phyloP scores from a whole-genome alignment of 352 stramenopile species.

The Phytophthora fragariaefolia region DNA sequence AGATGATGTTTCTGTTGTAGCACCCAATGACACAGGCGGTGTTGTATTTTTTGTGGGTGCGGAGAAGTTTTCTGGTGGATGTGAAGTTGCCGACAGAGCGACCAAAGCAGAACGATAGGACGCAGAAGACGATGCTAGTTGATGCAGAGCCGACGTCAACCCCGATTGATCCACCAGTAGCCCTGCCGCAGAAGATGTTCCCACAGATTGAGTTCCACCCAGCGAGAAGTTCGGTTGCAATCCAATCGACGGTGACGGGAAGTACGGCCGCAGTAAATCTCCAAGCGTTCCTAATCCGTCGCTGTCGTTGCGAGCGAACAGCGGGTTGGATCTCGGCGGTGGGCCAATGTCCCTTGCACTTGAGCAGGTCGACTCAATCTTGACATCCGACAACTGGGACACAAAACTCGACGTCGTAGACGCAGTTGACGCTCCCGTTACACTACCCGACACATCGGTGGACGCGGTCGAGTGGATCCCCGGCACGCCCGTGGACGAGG shows the following conservation, averaged over 20 bases:
- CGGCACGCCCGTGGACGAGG: conserved; percentile 42
- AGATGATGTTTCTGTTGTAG: conserved; percentile 6
- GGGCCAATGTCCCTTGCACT: conserved; percentile 24
- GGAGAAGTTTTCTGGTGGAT: conserved; percentile 20
- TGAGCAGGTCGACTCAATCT: conserved; percentile 27
- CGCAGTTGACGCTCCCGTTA: conserved; percentile 32
- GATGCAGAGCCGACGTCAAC: conserved; percentile 49
- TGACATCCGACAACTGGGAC: conserved; percentile 38
- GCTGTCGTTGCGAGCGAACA: conserved; percentile 67
- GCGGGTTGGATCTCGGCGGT: conserved; percentile 51
- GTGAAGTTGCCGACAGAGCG: conserved; percentile 20
- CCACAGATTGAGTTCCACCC: neutral
- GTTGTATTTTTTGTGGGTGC: neutral
- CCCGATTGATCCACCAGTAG: conserved; percentile 24
- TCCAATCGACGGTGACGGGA: conserved; percentile 36
- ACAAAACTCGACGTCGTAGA: conserved; percentile 34
- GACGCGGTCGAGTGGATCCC: conserved; percentile 33
- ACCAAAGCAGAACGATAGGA: conserved; percentile 47
- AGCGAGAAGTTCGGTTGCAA: conserved; percentile 33
- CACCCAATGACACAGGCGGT: neutral
- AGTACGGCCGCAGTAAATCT: conserved; percentile 57
- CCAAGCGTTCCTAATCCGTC: conserved; percentile 51
- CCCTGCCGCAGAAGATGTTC: conserved; percentile 23
- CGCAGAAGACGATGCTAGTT: conserved; percentile 62
- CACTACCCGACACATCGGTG: conserved; percentile 13